phyloP scores from a whole-genome alignment of 2,329 filamentous ascomycete genomes.

The Incumbomyces delicatus region DNA sequence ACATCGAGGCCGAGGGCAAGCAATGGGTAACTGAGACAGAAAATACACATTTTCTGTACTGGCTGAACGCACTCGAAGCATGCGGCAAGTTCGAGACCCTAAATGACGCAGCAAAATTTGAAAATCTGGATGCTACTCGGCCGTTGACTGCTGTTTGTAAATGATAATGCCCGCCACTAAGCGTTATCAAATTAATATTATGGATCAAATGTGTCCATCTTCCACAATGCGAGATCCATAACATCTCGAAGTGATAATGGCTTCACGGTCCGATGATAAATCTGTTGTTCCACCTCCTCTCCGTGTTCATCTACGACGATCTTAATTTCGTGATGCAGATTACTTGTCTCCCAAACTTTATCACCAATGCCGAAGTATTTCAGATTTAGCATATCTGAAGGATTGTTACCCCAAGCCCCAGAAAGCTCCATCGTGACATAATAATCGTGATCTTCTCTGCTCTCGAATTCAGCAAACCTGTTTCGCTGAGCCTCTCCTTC shows the following conservation, averaged over 20 bases:
- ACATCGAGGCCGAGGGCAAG: no score
- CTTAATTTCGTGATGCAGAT: conserved; percentile 10
- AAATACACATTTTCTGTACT: no score
- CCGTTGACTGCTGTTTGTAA: no score
- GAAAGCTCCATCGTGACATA: conserved; percentile 11
- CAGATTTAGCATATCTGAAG: background rate
- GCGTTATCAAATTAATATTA: no score
- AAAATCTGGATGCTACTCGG: no score
- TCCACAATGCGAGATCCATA: conserved; percentile 36
- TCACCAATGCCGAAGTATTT: conserved; percentile 14
- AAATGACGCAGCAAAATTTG: no score
- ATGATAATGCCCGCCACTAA: no score
- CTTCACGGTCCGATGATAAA: conserved; percentile 27
- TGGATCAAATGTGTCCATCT: conserved; percentile 30
- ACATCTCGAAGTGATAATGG: conserved; percentile 33
- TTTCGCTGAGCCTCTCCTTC: background rate
- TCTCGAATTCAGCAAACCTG: conserved; percentile 4
- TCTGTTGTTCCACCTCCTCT: conserved; percentile 5
- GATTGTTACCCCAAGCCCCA: background rate
- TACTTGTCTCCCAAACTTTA: conserved; percentile 13
- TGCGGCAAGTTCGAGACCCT: no score
- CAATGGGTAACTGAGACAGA: no score
- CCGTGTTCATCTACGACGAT: conserved; percentile 7
- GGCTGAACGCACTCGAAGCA: no score
- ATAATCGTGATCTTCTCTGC: conserved; percentile 9